A percentile compares a stretch with the other conserved stretches of the same genome.
Evolutionary conservation across 768 basidiomycete genomes (phyloP).

Genomic region (Trametes coccinea): DNA sequence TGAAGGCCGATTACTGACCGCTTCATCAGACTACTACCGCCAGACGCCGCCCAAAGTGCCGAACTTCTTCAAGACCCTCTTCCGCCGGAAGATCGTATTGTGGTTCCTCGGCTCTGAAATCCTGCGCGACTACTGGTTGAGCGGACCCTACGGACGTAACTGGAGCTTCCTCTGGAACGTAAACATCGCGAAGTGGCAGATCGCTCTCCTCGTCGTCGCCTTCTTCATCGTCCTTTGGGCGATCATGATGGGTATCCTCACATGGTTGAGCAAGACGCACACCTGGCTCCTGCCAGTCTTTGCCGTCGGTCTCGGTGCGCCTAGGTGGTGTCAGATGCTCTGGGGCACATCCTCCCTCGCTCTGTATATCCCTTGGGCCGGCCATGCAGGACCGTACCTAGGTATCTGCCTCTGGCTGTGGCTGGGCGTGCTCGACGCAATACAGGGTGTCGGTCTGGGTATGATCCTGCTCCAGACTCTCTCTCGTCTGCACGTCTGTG

Average conservation of each 20-base stretch:
- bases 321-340: constrained; percentile 95
- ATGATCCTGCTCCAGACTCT: constrained; percentile 87
- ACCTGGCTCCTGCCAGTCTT: constrained; percentile 96
- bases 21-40: constrained; percentile 71
- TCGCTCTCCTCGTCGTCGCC: constrained; percentile 69
- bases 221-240: constrained; percentile 94
- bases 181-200: constrained; percentile 80
- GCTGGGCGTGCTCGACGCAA: constrained; percentile 91
- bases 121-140: constrained; percentile 90
- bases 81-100: constrained; percentile 87
- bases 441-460: constrained; percentile 92
- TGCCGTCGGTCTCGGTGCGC: constrained; percentile 91
- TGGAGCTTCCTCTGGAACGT: constrained; percentile 94
- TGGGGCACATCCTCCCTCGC: constrained; percentile 96
- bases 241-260: constrained; percentile 69
- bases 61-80: constrained; percentile 85
- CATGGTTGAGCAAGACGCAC: constrained; percentile 87
- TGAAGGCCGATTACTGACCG: constrained; percentile 10
- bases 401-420: constrained; percentile 91
- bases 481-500: constrained; percentile 91
- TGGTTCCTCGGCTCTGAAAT: constrained; percentile 96
- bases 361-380: constrained; percentile 93
- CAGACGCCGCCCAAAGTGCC: constrained; percentile 95
- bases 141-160: constrained; percentile 89
- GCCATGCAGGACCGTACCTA: constrained; percentile 80